Evolutionary conservation across 2,329 filamentous ascomycete species (phyloP).

Genomic region (Fusarium longipes): DNA sequence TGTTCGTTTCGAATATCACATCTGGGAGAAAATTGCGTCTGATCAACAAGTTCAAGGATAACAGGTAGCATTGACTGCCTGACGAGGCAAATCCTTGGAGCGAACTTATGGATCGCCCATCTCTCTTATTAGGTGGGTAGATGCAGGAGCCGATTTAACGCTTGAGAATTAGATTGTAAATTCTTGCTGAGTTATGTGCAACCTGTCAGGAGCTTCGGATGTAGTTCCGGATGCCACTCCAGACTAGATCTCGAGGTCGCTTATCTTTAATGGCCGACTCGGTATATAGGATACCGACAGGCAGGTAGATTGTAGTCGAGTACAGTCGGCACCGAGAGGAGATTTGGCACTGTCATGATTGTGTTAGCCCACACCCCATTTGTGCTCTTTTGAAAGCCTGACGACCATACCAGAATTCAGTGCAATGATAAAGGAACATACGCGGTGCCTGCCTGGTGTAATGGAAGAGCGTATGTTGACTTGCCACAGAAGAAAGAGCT

Average conservation of each 20-base stretch:
- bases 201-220: neutral
- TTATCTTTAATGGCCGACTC: no score
- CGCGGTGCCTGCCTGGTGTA: neutral
- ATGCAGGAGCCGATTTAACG: neutral
- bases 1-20: neutral
- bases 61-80: neutral
- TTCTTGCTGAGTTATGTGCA: neutral
- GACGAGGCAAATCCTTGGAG: neutral
- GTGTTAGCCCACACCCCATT: neutral
- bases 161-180: neutral
- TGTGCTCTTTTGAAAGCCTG: neutral
- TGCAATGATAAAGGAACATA: neutral
- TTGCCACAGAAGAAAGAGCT: neutral
- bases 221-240: neutral
- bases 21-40: neutral
- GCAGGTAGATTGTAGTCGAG: neutral
- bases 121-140: neutral
- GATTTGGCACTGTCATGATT: neutral
- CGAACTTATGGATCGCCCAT: neutral
- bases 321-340: neutral
- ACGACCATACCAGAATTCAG: neutral
- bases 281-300: no score
- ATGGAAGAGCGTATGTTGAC: neutral
- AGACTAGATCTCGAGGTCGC: neutral
- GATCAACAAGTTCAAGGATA: neutral